A percentile compares a stretch with the other conserved stretches of the same genome.
phyloP scores from a whole-genome alignment of 2,329 filamentous ascomycete species.

The Pseudocercospora crystallina region DNA sequence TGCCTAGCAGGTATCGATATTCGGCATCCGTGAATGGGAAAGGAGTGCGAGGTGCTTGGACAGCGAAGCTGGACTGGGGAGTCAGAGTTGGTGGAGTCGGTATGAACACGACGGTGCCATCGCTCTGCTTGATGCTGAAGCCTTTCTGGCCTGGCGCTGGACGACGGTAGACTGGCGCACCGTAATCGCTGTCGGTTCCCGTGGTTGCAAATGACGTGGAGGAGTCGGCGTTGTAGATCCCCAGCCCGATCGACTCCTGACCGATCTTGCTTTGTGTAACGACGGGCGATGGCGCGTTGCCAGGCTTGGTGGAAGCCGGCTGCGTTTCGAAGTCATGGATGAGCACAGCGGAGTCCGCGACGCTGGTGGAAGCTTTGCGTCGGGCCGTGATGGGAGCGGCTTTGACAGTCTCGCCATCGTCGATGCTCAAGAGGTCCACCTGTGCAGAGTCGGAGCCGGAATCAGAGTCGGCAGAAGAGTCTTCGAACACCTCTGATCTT shows the following conservation, averaged over 20 bases:
- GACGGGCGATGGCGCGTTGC: neutral
- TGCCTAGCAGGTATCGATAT: slow-evolving; percentile 20
- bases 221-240: neutral
- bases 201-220: neutral
- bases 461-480: neutral
- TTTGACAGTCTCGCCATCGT: neutral
- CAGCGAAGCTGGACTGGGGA: neutral
- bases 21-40: slow-evolving; percentile 11
- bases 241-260: slow-evolving; percentile 3
- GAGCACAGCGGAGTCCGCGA: neutral
- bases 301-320: neutral
- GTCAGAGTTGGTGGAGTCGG: neutral
- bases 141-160: neutral
- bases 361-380: neutral
- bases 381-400: neutral
- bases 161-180: neutral
- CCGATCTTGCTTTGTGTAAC: neutral
- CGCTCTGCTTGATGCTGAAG: slow-evolving; percentile 10
- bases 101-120: slow-evolving; percentile 6
- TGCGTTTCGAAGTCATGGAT: too few species aligned
- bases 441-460: neutral
- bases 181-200: neutral
- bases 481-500: neutral
- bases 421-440: slow-evolving; percentile 1
- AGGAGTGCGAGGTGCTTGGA: neutral